Evolutionary conservation across 2,329 filamentous ascomycete species (phyloP), one percentile per base, ranked within the genome.

Genomic region (Cytospora piceicola): DNA sequence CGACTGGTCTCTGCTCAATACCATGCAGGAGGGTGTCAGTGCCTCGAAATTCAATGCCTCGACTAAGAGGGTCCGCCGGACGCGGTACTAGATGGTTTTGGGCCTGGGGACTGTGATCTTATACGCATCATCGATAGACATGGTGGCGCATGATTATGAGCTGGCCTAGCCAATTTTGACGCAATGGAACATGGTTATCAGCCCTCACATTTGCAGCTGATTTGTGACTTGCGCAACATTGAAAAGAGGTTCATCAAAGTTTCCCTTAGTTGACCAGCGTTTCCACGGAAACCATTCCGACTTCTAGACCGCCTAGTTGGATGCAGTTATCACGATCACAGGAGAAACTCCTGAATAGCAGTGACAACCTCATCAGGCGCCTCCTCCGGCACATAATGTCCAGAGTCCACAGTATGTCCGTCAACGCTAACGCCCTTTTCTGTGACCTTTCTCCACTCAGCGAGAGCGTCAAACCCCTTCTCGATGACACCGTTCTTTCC

Each of bases 341-440:
- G n/a, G 53, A 71, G 52, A 63, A 83, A 83, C 7, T 76, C 75
- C 11, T 66, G 60, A 7, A 85, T 74, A 24, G 77, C 75, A 60
- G 73, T 73, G 34, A 82, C 73, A 29, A 85, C 75, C 2, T 79
- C 79, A 14, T 80, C 78, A 0, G 84, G 83, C 30, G 74, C 75
- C 66, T 87, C 80, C 69, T 88, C 85, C 0, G 83, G 77, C 29
- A 83, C 78, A 68, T 82, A 83, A 70, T 84, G 81, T 0, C 82
- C 79, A 20, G 81, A 78, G 22, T 82, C 76, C 9, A 86, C 76
- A 2, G 71, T 75, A 39, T 78, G 73, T 0, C 81, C 82, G 9
- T 74, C 70, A 0, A 83, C 79, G 1, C 52, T 11, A 6, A 78
- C 74, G 0, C 72, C 61, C 63, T 72, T 69, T 7, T 73, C 75